These are phyloP conservation scores for Coprinopsis strossmayeri DNA, from an alignment of 768 basidiomycete species.

Conservation along the genomic window DNA sequence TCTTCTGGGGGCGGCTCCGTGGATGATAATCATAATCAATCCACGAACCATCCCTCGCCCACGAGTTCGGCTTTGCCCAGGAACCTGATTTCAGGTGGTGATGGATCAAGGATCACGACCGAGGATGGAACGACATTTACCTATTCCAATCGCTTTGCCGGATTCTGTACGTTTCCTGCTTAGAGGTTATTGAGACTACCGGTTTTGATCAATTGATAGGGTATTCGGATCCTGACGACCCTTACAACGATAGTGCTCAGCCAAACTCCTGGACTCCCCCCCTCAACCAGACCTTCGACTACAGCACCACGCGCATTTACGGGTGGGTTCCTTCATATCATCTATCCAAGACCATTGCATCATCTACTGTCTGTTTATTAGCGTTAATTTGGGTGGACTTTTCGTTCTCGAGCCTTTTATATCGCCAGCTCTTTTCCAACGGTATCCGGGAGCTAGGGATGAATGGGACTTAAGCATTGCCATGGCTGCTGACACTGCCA, in stretches of 20 bases:
- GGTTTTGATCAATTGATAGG: too few relatives aligned
- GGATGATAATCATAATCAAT: background rate
- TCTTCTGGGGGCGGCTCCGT: conserved; percentile 9
- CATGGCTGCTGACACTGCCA: conserved; percentile 49
- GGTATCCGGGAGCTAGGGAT: conserved; percentile 56
- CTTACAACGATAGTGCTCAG: conserved; percentile 68
- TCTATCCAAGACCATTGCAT: too few relatives aligned
- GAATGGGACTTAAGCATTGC: conserved; percentile 69
- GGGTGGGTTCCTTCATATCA: conserved; percentile 36
- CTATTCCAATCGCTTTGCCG: conserved; percentile 74
- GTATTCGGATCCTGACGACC: conserved; percentile 61
- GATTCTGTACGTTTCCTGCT: conserved; percentile 50
- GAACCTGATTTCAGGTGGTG: conserved; percentile 45
- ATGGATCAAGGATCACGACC: conserved; percentile 59
- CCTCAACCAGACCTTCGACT: conserved; percentile 71
- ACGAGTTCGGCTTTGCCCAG: conserved; percentile 11
- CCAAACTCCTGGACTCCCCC: conserved; percentile 79
- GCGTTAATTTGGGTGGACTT: conserved; percentile 75
- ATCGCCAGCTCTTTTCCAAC: conserved; percentile 59
- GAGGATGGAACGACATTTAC: conserved; percentile 68
- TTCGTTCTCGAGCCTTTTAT: conserved; percentile 73
- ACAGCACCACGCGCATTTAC: conserved; percentile 50
- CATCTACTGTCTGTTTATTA: too few relatives aligned
- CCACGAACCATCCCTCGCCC: background rate
- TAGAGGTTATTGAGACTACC: too few relatives aligned